These are phyloP conservation scores for Spathaspora girioi DNA, from an alignment of 805 yeast genomes.

Conservation along the genomic window DNA sequence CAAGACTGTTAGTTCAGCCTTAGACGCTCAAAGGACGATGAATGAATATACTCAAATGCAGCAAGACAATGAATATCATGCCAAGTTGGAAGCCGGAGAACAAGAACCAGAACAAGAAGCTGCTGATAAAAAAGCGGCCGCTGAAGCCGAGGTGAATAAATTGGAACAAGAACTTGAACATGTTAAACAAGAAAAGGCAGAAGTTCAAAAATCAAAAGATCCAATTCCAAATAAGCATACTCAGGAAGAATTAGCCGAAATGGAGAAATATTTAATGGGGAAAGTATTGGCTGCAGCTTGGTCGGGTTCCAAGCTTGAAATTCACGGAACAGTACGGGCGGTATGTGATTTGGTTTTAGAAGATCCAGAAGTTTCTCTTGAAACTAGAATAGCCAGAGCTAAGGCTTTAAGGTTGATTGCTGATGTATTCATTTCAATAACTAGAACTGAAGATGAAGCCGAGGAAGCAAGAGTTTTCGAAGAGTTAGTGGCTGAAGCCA, in stretches of 20 bases:
- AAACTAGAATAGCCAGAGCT: slow-evolving; percentile 56
- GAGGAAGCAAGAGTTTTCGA: slow-evolving; percentile 78
- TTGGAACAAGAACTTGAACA: slow-evolving; percentile 16
- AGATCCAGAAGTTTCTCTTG: slow-evolving; percentile 49
- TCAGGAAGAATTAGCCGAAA: slow-evolving; percentile 61
- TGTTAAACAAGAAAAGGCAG: slow-evolving; percentile 8
- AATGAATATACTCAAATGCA: slow-evolving; percentile 69
- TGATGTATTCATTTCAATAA: slow-evolving; percentile 52
- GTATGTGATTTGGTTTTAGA: slow-evolving; percentile 66
- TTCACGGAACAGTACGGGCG: slow-evolving; percentile 64
- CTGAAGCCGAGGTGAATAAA: slow-evolving; percentile 17
- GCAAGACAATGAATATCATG: slow-evolving; percentile 47
- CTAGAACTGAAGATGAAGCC: slow-evolving; percentile 65
- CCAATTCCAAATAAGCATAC: slow-evolving; percentile 39
- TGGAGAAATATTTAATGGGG: slow-evolving; percentile 73
- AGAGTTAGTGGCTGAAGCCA: slow-evolving; percentile 54
- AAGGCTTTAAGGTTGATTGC: slow-evolving; percentile 61
- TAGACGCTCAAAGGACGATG: slow-evolving; percentile 78
- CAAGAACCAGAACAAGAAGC: slow-evolving; percentile 16
- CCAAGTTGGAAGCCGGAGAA: slow-evolving; percentile 32
- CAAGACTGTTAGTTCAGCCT: slow-evolving; percentile 65
- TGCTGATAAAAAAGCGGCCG: slow-evolving; percentile 11
- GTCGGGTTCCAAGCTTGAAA: slow-evolving; percentile 78
- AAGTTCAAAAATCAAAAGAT: slow-evolving; percentile 8
- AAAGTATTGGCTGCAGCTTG: slow-evolving; percentile 82